These are phyloP conservation scores for Cyclocybe aegerita DNA, from an alignment of 768 basidiomycete species.

Conservation along the genomic window DNA sequence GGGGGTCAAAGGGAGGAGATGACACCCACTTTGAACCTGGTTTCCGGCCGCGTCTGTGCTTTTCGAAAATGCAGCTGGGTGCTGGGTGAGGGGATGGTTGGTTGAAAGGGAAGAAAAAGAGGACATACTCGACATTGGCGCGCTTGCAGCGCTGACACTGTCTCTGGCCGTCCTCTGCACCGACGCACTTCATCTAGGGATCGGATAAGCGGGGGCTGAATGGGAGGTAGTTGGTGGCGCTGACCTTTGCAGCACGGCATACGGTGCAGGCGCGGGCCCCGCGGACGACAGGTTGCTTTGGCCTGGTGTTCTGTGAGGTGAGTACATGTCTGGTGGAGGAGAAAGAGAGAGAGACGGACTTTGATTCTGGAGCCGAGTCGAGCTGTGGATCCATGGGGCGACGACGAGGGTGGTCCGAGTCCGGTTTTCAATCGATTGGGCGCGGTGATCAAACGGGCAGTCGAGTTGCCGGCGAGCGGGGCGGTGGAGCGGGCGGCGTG, in stretches of 20 bases:
- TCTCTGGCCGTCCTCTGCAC: constrained; percentile 80
- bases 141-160: constrained; percentile 85
- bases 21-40: constrained; percentile 80
- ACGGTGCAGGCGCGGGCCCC: constrained; percentile 77
- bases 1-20: constrained; percentile 7
- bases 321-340: constrained; percentile 3
- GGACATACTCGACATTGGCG: constrained; percentile 68
- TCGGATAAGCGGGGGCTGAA: constrained; percentile 16
- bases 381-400: constrained; percentile 37
- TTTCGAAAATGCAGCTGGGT: constrained; percentile 79
- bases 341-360: constrained; percentile 26
- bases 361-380: constrained; percentile 31
- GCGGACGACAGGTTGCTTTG: constrained; percentile 49
- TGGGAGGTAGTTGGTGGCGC: constrained; percentile 11
- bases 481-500: constrained; percentile 18
- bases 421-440: constrained; percentile 36
- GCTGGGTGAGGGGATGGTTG: constrained; percentile 9
- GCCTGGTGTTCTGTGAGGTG: constrained; percentile 20
- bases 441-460: constrained; percentile 39
- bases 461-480: too few relatives aligned
- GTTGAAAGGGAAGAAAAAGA: constrained; percentile 10
- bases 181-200: constrained; percentile 86
- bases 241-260: constrained; percentile 81
- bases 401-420: constrained; percentile 9
- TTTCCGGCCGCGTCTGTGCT: constrained; percentile 85